phyloP scores from a whole-genome alignment of 768 basidiomycete species.

The Boletus rubescentipes region DNA sequence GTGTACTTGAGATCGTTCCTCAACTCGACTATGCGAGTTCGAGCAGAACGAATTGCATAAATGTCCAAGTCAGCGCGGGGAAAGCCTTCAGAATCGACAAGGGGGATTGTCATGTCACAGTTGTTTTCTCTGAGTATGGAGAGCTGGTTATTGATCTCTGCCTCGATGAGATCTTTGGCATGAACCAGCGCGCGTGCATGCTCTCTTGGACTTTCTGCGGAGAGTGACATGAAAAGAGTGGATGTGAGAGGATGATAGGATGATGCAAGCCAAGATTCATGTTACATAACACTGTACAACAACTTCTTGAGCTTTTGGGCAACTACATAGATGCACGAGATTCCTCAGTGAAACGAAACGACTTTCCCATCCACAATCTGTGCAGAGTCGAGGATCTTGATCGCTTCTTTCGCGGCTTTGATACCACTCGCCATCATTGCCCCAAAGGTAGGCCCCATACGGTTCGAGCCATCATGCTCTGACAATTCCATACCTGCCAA shows the following conservation, averaged over 20 bases:
- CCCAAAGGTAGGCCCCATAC: slow-evolving; percentile 79
- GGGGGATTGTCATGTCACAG: slow-evolving; percentile 65
- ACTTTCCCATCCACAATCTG: slow-evolving; percentile 56
- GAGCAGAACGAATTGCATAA: slow-evolving; percentile 71
- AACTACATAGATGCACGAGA: too few species aligned
- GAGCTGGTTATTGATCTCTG: slow-evolving; percentile 61
- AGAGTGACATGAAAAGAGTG: slow-evolving; percentile 36
- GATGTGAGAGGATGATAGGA: not conserved
- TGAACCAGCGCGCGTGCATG: slow-evolving; percentile 64
- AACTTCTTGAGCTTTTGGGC: too few species aligned
- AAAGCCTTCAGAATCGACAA: slow-evolving; percentile 87
- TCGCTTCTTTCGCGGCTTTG: slow-evolving; percentile 67
- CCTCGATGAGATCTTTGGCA: slow-evolving; percentile 71
- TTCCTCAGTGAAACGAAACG: slow-evolving; percentile 31
- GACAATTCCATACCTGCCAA: slow-evolving; percentile 76
- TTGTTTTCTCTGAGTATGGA: slow-evolving; percentile 63
- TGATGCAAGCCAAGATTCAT: not conserved
- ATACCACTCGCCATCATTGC: slow-evolving; percentile 79
- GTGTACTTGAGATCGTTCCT: slow-evolving; percentile 72
- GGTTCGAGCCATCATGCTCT: slow-evolving; percentile 76
- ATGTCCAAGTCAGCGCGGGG: slow-evolving; percentile 86
- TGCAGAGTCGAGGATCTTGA: slow-evolving; percentile 48
- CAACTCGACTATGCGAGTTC: slow-evolving; percentile 75
- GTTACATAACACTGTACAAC: slow-evolving; percentile 11
- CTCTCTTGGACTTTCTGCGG: slow-evolving; percentile 48